These are phyloP conservation scores for Coemansia sp. DNA, from an alignment of 371 early-diverging fungal species.

Conservation along the genomic window DNA sequence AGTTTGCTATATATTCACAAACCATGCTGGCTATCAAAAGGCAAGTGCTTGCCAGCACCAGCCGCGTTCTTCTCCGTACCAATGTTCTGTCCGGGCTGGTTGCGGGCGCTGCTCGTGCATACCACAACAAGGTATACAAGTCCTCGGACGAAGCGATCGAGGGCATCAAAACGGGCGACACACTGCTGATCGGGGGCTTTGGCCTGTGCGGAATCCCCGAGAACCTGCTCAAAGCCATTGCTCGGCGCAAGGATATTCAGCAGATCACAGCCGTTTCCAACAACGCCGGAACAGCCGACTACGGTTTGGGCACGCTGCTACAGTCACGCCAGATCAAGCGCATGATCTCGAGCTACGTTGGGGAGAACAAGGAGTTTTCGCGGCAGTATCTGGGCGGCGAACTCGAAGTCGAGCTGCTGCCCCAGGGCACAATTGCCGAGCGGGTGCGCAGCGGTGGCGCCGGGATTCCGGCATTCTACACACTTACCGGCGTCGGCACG, in stretches of 20 bases:
- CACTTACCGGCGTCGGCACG: slow-evolving; percentile 70
- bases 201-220: slow-evolving; percentile 71
- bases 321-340: slow-evolving; percentile 67
- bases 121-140: slow-evolving; percentile 40
- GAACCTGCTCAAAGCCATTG: slow-evolving; percentile 63
- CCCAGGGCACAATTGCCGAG: slow-evolving; percentile 70
- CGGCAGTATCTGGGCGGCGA: slow-evolving; percentile 70
- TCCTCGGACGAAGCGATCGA: slow-evolving; percentile 56
- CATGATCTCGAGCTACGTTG: slow-evolving; percentile 71
- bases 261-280: slow-evolving; percentile 69
- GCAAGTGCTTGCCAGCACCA: slow-evolving; percentile 26
- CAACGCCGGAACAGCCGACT: slow-evolving; percentile 58
- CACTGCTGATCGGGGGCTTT: slow-evolving; percentile 68
- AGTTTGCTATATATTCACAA: no score
- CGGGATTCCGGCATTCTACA: slow-evolving; percentile 71
- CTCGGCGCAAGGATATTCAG: slow-evolving; percentile 55
- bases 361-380: slow-evolving; percentile 74
- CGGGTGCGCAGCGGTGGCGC: slow-evolving; percentile 68
- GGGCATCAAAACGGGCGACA: slow-evolving; percentile 57
- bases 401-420: slow-evolving; percentile 70
- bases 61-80: slow-evolving; percentile 25
- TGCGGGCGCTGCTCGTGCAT: slow-evolving; percentile 18
- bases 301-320: slow-evolving; percentile 62
- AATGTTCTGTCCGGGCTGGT: slow-evolving; percentile 17
- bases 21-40: slow-evolving; percentile 34